Evolutionary conservation across 768 basidiomycete species (phyloP), one percentile per base, ranked within the genome.

Genomic region (Tricholoma hemisulphureum): DNA sequence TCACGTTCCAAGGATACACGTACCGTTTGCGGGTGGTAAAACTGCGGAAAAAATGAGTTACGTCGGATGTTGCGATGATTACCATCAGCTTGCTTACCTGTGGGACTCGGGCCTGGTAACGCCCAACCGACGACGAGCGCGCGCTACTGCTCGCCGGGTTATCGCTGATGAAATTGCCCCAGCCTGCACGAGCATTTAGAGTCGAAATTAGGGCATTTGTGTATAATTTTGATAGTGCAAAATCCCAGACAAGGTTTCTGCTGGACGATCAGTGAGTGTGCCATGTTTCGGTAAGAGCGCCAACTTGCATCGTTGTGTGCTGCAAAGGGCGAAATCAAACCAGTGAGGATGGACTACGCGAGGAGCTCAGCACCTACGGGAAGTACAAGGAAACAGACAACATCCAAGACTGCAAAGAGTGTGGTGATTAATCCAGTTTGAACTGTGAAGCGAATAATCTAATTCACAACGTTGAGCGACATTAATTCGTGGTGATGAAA

Each of bases 371-470:
- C 2, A 59, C 64, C 48, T 64, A 77, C 78, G 11, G 75, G 73
- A 57, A 79, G 65, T 23, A 73, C 74, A 71, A 69, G 43, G 59
- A 80, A 79, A 57, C 76, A 78, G 41, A 78, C 64, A 16, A 79
- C 74, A 60, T 78, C 77, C 32, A 75, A 72, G 45, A 75, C 67
- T 1, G 77, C 77, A 56, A 75, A 77, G 32, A 78, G 62, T 0
- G 76, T 73, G 4, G 76, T 77, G 51, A 67, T 56, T 2, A 65
- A 57, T 6, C 77, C 77, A 10, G 78, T 79, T 59, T 79, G 77
- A 3, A 79, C 75, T 4, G 77, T 78, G 66, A 76, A 24, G 51
- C 39, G 58, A 31, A 59, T 65, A 23, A 59, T 58, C 55, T 59
- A 23, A 5, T 20, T 21, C 16, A 7, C 3, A 21, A 24, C n/a